Conservation (phyloP, 345 rosid genomes). For the Pseudoturritis turrita region DNA sequence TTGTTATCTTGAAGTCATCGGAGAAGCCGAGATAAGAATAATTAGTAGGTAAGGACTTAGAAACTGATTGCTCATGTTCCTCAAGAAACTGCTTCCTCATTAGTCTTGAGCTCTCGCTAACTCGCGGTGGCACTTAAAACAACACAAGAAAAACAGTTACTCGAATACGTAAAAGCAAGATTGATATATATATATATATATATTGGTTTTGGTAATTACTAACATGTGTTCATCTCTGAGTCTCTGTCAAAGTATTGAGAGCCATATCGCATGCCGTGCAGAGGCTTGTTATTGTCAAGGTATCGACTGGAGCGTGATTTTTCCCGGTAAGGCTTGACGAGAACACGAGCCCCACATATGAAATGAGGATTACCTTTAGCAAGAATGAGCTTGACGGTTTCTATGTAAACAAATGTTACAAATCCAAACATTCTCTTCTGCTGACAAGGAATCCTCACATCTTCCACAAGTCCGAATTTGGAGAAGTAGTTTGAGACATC, state of each 20-base stretch:
- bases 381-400: constrained; percentile 68
- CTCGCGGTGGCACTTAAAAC: constrained; percentile 40
- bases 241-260: constrained; percentile 52
- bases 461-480: constrained; percentile 84
- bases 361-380: constrained; percentile 93
- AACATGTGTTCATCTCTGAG: constrained; percentile 55
- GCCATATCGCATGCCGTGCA: constrained; percentile 39
- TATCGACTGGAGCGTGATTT: constrained; percentile 70
- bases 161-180: constrained; percentile 5
- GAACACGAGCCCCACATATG: constrained; percentile 88
- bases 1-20: constrained; percentile 41
- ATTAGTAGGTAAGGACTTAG: constrained; percentile 33
- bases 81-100: constrained; percentile 26
- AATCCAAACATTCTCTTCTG: constrained; percentile 96
- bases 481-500: constrained; percentile 86
- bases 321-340: constrained; percentile 94
- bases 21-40: constrained; percentile 49
- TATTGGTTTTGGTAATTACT: constrained; percentile 11
- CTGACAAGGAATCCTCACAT: constrained; percentile 95
- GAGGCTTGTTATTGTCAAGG: constrained; percentile 51
- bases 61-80: constrained; percentile 36
- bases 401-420: constrained; percentile 66
- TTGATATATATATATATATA: not conserved
- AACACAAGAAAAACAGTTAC: not conserved
- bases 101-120: constrained; percentile 44